Evolutionary conservation across 2,329 filamentous ascomycete genomes (phyloP), one percentile per base, ranked within the genome.

Genomic region (Xylaria sp.): DNA sequence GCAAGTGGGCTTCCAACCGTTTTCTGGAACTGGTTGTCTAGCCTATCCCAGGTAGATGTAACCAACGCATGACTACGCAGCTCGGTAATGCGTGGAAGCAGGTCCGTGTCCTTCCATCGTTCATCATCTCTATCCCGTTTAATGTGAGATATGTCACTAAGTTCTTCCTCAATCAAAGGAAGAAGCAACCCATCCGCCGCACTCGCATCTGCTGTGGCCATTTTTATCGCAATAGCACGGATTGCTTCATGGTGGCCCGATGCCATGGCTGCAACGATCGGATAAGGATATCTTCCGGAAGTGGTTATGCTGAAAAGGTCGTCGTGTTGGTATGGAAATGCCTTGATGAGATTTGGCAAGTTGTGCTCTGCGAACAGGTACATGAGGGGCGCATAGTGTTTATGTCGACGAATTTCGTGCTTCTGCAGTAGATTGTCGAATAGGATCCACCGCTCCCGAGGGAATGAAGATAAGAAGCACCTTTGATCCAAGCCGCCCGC

Each of bases 351-450:
- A n/a, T 26, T 54, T 7, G 19, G 39, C 7, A 53, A 24, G 19
- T 50, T 52, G 8, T 51, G n/a, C 17, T 61, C 56, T 0, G 61
- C 61, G 2, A 63, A 34, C n/a, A 63, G 34, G 19, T 63, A 61
- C 2, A 60, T 45, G 1, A 63, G 48, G 20, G 41, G 22, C 6
- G 53, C 52, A 4, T 45, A n/a, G 2, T 4, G 2, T 2, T 40
- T 39, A 42, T 61, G 48, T 9, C 24, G 52, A 8, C 54, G 52
- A 16, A 8, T 48, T 20, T 54, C 8, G 16, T 50, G 19, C 21
- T 48, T 60, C 34, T 59, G 21, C 2, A 55, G 21, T 2, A 21
- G 1, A 34, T 63, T 62, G 17, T 52, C 42, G 1, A 57, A 21
- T 5, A 1, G 17, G 1, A 63, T 44, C 61, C 56, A 63, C 7